Base-by-base conservation (phyloP, 1,284 basidiomycete species). In the Malassezia cuniculi region DNA sequence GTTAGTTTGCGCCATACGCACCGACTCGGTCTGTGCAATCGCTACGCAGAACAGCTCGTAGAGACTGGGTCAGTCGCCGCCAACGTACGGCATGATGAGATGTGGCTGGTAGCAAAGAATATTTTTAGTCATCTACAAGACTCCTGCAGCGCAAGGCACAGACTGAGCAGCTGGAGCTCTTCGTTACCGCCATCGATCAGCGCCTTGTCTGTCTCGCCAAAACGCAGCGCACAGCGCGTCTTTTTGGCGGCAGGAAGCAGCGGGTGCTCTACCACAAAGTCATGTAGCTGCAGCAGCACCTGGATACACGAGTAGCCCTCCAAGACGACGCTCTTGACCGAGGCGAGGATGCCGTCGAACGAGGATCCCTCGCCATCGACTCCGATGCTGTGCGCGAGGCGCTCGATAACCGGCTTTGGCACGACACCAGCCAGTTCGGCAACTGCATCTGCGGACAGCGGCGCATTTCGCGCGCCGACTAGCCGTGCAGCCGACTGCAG, bases 391-490 rank as follows among this genome's bases (percentile, higher is more conserved):
- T 69, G 63, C 0, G 80, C 79, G 45, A 97, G 78, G 24, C 74
- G 71, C 22, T 76, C 71, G 28, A 97, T 77, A 3, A 85, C 77
- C 11, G 57, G 50, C 43, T 78, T 75, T 0, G 93, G 90, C 0
- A 97, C 85, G 9, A 94, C 82, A 0, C 93, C 93, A 0, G 90
- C 90, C 41, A 97, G 97, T 68, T 99, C 93, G 69, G 94, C 84
- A 14, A 97, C 82, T 6, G 71, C 72, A 3, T 42, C 47, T 2
- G 49, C 42, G 1, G 53, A 45, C 40, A 55, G 38, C 9, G 46
- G 42, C 1, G 39, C 27, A 24, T 47, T 36, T 31, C 46, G 39
- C n/a, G 39, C 38, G 7, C 38, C 43, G 28, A 57, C 60, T 2
- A 97, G 73, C 20, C 90, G 78, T 31, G 85, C 81, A 4, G 89